phyloP scores from a whole-genome alignment of 2,329 filamentous ascomycete genomes.

The Pseudogymnoascus sp. region DNA sequence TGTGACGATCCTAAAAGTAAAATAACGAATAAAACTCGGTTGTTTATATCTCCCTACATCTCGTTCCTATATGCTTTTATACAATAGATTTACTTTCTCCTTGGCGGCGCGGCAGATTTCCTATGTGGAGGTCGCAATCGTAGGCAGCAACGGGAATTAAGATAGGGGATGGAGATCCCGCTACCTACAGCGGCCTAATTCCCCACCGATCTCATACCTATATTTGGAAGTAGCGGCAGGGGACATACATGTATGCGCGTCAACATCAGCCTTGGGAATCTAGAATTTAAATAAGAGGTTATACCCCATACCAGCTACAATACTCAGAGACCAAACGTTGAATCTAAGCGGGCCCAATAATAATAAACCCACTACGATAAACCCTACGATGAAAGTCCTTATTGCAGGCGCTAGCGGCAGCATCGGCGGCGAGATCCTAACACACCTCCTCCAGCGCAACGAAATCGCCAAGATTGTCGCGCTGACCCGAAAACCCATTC shows the following conservation, averaged over 20 bases:
- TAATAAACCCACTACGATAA: neutral
- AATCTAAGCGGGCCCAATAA: neutral
- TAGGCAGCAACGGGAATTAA: too few species aligned
- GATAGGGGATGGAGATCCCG: too few species aligned
- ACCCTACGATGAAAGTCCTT: constrained; percentile 29
- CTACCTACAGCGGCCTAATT: neutral
- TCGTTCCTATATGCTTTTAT: neutral
- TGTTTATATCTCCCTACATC: neutral
- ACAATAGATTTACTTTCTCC: too few species aligned
- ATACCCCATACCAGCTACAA: neutral
- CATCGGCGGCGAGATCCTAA: constrained; percentile 28
- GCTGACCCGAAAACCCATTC: constrained; percentile 26
- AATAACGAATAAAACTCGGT: neutral
- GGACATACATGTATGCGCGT: neutral
- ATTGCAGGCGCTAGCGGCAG: constrained; percentile 29
- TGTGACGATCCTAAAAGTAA: neutral
- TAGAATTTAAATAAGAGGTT: neutral
- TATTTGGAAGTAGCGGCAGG: neutral
- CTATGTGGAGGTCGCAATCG: too few species aligned
- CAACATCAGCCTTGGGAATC: neutral
- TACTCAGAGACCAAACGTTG: neutral
- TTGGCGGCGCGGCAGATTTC: too few species aligned
- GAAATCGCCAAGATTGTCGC: constrained; percentile 25
- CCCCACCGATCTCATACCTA: neutral
- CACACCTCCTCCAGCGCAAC: constrained; percentile 28